Conservation (phyloP, 768 basidiomycete species). For the Kwoniella botswanensis region DNA sequence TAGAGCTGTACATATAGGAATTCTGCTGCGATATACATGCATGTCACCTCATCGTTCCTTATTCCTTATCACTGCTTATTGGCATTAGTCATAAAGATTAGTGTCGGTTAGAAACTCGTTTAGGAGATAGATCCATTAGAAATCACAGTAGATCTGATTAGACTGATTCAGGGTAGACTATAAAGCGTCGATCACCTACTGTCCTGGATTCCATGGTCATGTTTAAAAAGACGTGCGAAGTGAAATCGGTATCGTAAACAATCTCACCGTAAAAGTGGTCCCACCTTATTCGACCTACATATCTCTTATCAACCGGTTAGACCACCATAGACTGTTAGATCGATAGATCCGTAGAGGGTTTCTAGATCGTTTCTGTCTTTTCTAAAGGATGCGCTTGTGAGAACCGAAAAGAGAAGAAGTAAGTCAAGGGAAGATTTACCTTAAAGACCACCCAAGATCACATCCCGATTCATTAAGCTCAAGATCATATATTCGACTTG, state of each 20-base stretch:
- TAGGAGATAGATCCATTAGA: no score
- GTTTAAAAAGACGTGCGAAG: neutral
- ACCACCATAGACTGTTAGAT: neutral
- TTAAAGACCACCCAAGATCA: no score
- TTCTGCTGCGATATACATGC: no score
- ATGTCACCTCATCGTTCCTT: no score
- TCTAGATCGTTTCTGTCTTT: neutral
- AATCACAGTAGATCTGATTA: no score
- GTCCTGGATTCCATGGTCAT: neutral
- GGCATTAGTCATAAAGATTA: no score
- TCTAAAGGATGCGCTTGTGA: neutral
- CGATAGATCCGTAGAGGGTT: neutral
- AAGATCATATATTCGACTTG: no score
- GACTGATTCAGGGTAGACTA: neutral
- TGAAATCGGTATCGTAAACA: neutral
- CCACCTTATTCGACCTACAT: neutral
- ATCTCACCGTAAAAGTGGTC: neutral
- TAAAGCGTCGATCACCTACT: constrained; percentile 1
- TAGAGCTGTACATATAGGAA: no score
- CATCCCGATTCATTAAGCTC: no score
- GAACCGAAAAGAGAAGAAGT: neutral
- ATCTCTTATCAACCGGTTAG: neutral
- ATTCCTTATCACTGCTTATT: no score
- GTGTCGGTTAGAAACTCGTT: no score
- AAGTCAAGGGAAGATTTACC: neutral